These are phyloP conservation scores for Rhinocladiella mackenziei DNA, from an alignment of 2,329 filamentous ascomycete species.

Conservation along the genomic window DNA sequence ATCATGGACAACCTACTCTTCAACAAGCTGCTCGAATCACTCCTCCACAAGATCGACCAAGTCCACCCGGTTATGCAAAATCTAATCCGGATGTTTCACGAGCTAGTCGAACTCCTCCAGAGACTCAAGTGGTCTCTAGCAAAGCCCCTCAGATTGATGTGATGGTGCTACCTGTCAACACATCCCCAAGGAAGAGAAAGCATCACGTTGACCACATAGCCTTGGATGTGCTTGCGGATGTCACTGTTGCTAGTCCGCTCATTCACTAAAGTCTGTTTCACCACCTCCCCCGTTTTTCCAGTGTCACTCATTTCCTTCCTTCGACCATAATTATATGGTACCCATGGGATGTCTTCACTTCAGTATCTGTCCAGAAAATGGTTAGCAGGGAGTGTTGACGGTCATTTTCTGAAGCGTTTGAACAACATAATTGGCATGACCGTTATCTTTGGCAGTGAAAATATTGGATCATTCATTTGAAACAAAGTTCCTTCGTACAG, in stretches of 20 bases:
- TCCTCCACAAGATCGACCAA: slow-evolving; percentile 19
- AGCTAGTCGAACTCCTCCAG: slow-evolving; percentile 14
- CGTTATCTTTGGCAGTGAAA: not conserved
- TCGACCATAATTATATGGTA: slow-evolving; percentile 68
- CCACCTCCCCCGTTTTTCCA: slow-evolving; percentile 5
- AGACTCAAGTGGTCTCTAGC: slow-evolving; percentile 5
- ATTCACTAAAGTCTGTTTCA: slow-evolving; percentile 22
- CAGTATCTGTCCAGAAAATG: slow-evolving; percentile 44
- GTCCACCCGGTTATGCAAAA: slow-evolving; percentile 17
- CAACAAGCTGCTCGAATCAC: slow-evolving; percentile 15
- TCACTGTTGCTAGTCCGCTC: slow-evolving; percentile 26
- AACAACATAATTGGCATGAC: not conserved
- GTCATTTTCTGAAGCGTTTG: slow-evolving; percentile 9
- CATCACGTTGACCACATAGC: slow-evolving; percentile 24
- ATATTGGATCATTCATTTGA: slow-evolving; percentile 13
- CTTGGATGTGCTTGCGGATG: slow-evolving; percentile 29
- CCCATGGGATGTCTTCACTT: slow-evolving; percentile 61
- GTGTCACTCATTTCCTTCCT: slow-evolving; percentile 52
- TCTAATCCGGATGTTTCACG: slow-evolving; percentile 12
- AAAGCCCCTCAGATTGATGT: slow-evolving; percentile 16
- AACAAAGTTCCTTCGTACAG: slow-evolving; percentile 13
- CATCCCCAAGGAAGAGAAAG: slow-evolving; percentile 27
- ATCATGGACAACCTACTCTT: slow-evolving; percentile 10
- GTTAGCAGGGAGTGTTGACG: slow-evolving; percentile 11
- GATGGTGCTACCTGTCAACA: slow-evolving; percentile 19